Percentiles rank a stretch among this genome's conserved stretches.
Evolutionary conservation across 495 filamentous ascomycete genomes (phyloP).

Genomic region (Podospora fimiseda): DNA sequence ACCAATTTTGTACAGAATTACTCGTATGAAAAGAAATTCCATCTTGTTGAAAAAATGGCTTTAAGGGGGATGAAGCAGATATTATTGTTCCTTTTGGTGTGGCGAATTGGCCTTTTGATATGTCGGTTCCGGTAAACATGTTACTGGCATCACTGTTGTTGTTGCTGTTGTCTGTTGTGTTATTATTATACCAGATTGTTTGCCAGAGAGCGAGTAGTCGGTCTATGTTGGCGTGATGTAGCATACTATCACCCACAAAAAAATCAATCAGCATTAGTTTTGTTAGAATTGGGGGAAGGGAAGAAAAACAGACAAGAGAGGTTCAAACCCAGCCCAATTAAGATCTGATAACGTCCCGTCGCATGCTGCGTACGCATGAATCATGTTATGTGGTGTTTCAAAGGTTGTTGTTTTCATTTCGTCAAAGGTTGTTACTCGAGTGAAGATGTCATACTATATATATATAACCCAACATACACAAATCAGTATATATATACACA

Average conservation of each 20-base stretch:
- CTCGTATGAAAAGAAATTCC: conserved; percentile 38
- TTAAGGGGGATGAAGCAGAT: conserved; percentile 35
- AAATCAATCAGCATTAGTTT: background rate
- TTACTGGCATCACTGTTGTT: too few relatives aligned
- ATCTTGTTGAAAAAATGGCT: conserved; percentile 36
- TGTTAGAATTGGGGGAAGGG: background rate
- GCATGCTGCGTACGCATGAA: conserved; percentile 30
- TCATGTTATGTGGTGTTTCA: conserved; percentile 30
- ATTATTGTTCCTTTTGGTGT: conserved; percentile 23
- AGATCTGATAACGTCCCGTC: conserved; percentile 25
- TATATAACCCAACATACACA: too few relatives aligned
- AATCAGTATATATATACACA: background rate
- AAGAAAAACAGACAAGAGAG: conserved; percentile 29
- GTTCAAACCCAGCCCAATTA: conserved; percentile 31
- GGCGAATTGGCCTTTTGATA: conserved; percentile 25
- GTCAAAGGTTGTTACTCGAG: conserved; percentile 20
- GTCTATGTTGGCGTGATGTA: conserved; percentile 44
- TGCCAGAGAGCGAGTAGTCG: conserved; percentile 42
- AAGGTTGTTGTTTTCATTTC: conserved; percentile 25
- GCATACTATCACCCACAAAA: conserved; percentile 22
- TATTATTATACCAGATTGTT: conserved; percentile 26
- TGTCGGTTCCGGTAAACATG: conserved; percentile 20
- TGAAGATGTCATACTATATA: conserved; percentile 34
- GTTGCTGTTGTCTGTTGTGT: too few relatives aligned
- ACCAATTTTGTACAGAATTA: conserved; percentile 23